Evolutionary conservation across 1,284 basidiomycete genomes (phyloP).

Genomic region (Melampsora larici-populina): DNA sequence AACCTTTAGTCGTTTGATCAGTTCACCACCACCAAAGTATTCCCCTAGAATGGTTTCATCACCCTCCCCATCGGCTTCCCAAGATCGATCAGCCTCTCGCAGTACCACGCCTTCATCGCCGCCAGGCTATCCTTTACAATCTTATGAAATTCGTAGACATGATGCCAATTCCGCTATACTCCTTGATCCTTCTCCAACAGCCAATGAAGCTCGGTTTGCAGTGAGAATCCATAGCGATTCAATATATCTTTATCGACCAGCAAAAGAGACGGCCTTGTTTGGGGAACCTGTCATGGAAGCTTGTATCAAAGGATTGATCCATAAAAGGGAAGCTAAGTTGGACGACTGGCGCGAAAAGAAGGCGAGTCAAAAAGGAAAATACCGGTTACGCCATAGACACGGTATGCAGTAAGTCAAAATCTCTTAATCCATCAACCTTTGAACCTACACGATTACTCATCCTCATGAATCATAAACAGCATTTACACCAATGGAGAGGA

Average conservation of each 20-base stretch:
- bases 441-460: too few relatives aligned
- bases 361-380: neutral
- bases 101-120: neutral
- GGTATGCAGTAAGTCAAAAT: neutral
- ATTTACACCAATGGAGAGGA: neutral
- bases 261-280: neutral
- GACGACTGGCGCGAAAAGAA: conserved; percentile 10
- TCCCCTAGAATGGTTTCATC: neutral
- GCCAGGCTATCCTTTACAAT: neutral
- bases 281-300: neutral
- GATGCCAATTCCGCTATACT: neutral
- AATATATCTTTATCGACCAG: neutral
- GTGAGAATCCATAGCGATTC: conserved; percentile 1
- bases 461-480: neutral
- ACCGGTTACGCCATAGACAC: neutral
- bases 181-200: neutral
- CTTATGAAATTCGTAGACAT: neutral
- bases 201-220: conserved; percentile 1
- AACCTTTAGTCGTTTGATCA: neutral
- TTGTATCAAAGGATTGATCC: conserved; percentile 7
- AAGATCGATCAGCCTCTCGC: neutral
- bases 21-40: neutral
- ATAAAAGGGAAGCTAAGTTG: neutral
- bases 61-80: neutral
- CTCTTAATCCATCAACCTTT: too few relatives aligned